Base-by-base conservation (phyloP, 2,329 filamentous ascomycete species). In the Diaporthe vaccinii region DNA sequence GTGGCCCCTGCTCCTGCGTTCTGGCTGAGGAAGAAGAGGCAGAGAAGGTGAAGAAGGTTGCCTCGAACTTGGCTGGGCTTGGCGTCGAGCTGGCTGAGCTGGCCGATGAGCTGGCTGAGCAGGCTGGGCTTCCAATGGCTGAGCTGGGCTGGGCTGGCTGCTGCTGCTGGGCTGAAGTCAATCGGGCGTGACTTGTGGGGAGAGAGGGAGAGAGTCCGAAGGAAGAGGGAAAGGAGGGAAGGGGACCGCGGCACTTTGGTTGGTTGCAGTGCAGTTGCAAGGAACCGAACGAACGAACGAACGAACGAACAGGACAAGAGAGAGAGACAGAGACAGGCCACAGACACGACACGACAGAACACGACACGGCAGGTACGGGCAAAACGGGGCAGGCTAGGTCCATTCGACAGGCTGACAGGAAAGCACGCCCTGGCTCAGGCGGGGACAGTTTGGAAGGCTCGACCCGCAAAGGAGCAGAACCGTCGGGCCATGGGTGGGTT, bases 121-220 rank as follows among this genome's bases (percentile, higher is more conserved):
- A 44, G 65, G 65, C 65, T 68, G 31, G 46, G 31, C 62, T 39
- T 53, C 62, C 62, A 68, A 68, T 68, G 70, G 70, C 70, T 62
- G 70, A 44, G 70, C 31, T 61, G 68, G 65, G 68, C 53, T 72
- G 39, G 58, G 58, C n/a, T n/a, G 34, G 55, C 53, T 62, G 59
- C 58, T 62, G 59, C 59, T 53, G 70, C 70, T 59, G 58, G 36
- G 70, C 57, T 62, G 58, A 59, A 72, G 70, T 72, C 70, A 62
- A 72, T 72, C 70, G 57, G 41, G 51, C n/a, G 20, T 12, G 65
- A 53, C 46, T 36, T 36, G 70, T 61, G 55, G 44, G 36, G 41
- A 8, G 70, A n/a, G 70, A 39, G 44, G 41, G 57, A 51, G 44
- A 62, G 34, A 51, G 39, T 65, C 59, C 59, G 59, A 65, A 46